phyloP scores from a whole-genome alignment of 169 alveolate species.

The Babesia ovata region DNA sequence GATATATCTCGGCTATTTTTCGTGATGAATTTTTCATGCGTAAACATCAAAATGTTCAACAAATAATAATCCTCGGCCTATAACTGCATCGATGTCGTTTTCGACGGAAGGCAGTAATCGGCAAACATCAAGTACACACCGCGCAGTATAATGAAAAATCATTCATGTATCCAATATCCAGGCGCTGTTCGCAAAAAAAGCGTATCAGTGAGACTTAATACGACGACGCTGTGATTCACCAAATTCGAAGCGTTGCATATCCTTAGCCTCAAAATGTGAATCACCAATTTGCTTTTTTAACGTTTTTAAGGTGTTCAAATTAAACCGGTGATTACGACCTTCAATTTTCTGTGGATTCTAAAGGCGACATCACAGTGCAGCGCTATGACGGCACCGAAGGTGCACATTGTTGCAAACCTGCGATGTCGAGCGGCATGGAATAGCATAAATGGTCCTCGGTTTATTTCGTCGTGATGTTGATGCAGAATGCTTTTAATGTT shows the following conservation, averaged over 20 bases:
- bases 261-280: background rate
- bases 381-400: constrained; percentile 28
- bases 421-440: background rate
- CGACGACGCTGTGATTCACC: background rate
- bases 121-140: background rate
- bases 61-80: no score
- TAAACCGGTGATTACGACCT: background rate
- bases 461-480: no score
- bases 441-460: no score
- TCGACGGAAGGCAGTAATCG: background rate
- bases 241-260: background rate
- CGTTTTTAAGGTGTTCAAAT: background rate
- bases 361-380: constrained; percentile 27
- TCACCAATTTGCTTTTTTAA: background rate
- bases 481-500: no score
- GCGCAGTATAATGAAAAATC: background rate
- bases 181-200: background rate
- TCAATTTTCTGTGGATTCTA: constrained; percentile 5
- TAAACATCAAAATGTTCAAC: no score
- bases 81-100: background rate
- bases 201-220: background rate
- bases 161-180: background rate
- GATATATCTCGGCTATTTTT: no score
- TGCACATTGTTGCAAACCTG: constrained; percentile 22
- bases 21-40: no score